Conservation (phyloP, 306 rosid species). For the Sphenostylis stenocarpa region DNA sequence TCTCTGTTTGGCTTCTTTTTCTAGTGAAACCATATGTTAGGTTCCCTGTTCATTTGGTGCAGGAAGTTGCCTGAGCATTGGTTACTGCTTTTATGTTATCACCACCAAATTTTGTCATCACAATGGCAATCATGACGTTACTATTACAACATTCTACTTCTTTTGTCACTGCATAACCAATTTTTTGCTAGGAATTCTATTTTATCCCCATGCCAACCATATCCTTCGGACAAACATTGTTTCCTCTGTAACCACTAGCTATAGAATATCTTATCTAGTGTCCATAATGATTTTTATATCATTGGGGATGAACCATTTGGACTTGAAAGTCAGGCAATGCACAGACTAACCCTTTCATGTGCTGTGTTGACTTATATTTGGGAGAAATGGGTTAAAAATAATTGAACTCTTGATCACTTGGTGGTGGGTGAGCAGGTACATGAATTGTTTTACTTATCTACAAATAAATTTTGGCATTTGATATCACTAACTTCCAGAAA, state of each 20-base stretch:
- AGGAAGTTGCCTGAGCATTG: neutral
- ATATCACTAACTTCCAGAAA: slow-evolving; percentile 20
- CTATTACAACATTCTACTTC: slow-evolving; percentile 8
- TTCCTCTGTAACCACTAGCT: slow-evolving; percentile 1
- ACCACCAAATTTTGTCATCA: neutral
- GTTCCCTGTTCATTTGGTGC: slow-evolving; percentile 8
- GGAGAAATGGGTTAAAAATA: neutral
- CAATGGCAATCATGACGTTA: neutral
- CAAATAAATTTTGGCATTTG: slow-evolving; percentile 14
- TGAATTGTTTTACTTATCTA: slow-evolving; percentile 20
- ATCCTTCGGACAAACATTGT: slow-evolving; percentile 6
- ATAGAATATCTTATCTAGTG: neutral
- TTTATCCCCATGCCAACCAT: neutral
- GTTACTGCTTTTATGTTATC: neutral
- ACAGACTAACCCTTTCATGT: neutral
- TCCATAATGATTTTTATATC: neutral
- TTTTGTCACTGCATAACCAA: slow-evolving; percentile 11
- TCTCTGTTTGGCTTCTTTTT: slow-evolving; percentile 14
- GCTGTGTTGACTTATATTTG: slow-evolving; percentile 12
- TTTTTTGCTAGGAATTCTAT: slow-evolving; percentile 3
- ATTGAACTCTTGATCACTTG: slow-evolving; percentile 12
- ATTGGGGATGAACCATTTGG: neutral
- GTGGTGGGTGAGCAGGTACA: neutral
- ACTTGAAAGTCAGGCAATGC: slow-evolving; percentile 18
- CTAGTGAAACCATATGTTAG: slow-evolving; percentile 2